Base-by-base conservation (phyloP, 179 eudicot species). In the Corrigiola litoralis region DNA sequence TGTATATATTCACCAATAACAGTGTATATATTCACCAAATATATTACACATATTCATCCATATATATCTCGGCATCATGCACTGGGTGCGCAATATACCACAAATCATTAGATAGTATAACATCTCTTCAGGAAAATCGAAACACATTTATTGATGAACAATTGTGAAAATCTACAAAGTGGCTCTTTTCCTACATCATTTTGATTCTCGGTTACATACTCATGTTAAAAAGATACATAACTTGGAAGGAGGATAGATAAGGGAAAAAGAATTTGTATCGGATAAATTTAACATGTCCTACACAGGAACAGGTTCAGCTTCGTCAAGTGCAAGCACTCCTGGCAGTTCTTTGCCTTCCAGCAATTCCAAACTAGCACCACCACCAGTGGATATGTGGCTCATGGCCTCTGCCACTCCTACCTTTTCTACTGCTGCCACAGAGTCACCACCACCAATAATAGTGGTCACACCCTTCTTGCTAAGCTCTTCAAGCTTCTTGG, bases 341-440 rank as follows among this genome's bases (percentile, higher is more conserved):
- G 95, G 92, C 52, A 90, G 90, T 24, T 72, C 67, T 75, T 90
- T 90, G 36, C 97, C 97, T 75, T 90, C 97, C 25, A 90, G 75
- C 64, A 90, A 75, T 78, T 90, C 97, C 83, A 90, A 80, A 69
- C 97, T 88, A 29, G 95, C 97, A 80, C 97, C 97, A 16, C 97
- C 97, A 31, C 97, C 97, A 2, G 97, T 90, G 29, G 97, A 90
- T 58, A 90, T 90, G 75, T 90, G 97, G 75, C 97, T 90, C 95
- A 90, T 90, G 73, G 82, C 68, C 54, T 90, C 97, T 0, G 95
- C 97, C 5, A 90, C 80, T 23, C 97, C 97, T 11, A 74, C 95
- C 71, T 88, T 88, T 76, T 90, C 95, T 17, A 90, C 95, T 18
- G 97, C 95, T n/a, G 95, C 95, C 42, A 90, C 95, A 0, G 92